phyloP scores from a whole-genome alignment of 2,329 filamentous ascomycete species.

The Ophiostoma angusticollis region DNA sequence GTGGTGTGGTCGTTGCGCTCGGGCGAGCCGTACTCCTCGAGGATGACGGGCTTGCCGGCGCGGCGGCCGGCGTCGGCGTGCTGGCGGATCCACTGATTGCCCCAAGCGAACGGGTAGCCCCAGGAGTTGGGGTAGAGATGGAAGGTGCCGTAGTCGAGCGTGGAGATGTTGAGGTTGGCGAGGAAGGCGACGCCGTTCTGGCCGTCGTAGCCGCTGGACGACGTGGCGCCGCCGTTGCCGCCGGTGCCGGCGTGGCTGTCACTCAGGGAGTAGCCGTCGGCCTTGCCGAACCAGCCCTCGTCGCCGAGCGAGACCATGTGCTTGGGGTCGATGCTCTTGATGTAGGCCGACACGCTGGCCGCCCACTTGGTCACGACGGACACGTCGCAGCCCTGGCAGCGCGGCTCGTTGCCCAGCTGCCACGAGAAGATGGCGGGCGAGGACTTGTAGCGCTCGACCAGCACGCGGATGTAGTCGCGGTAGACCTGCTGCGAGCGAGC shows the following conservation, averaged over 20 bases:
- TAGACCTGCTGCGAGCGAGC: slow-evolving; percentile 41
- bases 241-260: too few relatives aligned
- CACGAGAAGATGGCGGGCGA: slow-evolving; percentile 39
- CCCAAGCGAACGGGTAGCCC: slow-evolving; percentile 8
- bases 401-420: slow-evolving; percentile 43
- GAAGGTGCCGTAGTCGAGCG: slow-evolving; percentile 40
- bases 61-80: slow-evolving; percentile 7
- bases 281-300: slow-evolving; percentile 47
- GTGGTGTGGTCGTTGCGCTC: slow-evolving; percentile 1
- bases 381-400: slow-evolving; percentile 38
- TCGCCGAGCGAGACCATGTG: slow-evolving; percentile 52
- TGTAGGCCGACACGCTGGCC: slow-evolving; percentile 39
- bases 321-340: slow-evolving; percentile 20
- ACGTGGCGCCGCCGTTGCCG: slow-evolving; percentile 30
- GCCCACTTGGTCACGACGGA: slow-evolving; percentile 44
- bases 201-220: slow-evolving; percentile 32
- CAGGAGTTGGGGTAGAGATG: slow-evolving; percentile 31
- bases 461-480: slow-evolving; percentile 32
- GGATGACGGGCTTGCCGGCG: slow-evolving; percentile 4
- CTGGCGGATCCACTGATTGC: slow-evolving; percentile 11
- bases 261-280: slow-evolving; percentile 40
- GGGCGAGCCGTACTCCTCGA: slow-evolving; percentile 11
- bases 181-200: slow-evolving; percentile 35
- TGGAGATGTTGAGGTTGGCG: slow-evolving; percentile 36
- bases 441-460: slow-evolving; percentile 35